Evolutionary conservation across 257 asterid genomes (phyloP).

Genomic region (Lithospermum erythrorhizon): DNA sequence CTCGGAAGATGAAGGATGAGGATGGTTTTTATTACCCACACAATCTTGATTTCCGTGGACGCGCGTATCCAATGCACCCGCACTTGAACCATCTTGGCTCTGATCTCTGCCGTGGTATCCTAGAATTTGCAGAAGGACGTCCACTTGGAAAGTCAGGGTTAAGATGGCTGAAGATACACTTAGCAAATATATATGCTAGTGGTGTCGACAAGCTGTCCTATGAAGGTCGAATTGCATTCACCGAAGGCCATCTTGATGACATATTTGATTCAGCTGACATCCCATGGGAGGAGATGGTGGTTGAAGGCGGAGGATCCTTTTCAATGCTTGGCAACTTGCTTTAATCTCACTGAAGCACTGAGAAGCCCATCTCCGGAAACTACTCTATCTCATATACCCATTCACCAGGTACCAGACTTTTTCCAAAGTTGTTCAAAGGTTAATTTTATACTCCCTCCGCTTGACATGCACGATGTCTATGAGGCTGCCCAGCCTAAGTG

Average conservation of each 20-base stretch:
- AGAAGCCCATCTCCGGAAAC: constrained; percentile 76
- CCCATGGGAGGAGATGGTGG: constrained; percentile 97
- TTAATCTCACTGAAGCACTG: constrained; percentile 72
- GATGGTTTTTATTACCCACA: constrained; percentile 97
- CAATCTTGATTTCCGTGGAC: constrained; percentile 95
- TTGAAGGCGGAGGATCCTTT: constrained; percentile 91
- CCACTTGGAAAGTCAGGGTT: constrained; percentile 92
- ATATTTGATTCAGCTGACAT: constrained; percentile 90
- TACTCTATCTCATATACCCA: constrained; percentile 62
- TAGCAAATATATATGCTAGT: constrained; percentile 83
- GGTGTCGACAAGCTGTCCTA: constrained; percentile 84
- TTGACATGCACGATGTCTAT: too few species aligned
- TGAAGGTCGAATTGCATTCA: constrained; percentile 69
- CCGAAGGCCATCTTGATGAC: constrained; percentile 68
- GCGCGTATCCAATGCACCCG: constrained; percentile 99
- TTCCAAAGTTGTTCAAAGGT: not conserved
- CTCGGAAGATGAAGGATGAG: constrained; percentile 93
- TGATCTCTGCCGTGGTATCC: constrained; percentile 84
- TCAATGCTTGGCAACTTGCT: constrained; percentile 90
- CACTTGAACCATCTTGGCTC: constrained; percentile 94
- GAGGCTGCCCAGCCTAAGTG: too few species aligned
- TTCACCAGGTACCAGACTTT: constrained; percentile 69
- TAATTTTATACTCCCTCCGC: too few species aligned
- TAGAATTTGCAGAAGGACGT: constrained; percentile 94
- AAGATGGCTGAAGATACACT: constrained; percentile 73